Conservation (phyloP, 345 rosid genomes). For the Eucalyptus marginata region DNA sequence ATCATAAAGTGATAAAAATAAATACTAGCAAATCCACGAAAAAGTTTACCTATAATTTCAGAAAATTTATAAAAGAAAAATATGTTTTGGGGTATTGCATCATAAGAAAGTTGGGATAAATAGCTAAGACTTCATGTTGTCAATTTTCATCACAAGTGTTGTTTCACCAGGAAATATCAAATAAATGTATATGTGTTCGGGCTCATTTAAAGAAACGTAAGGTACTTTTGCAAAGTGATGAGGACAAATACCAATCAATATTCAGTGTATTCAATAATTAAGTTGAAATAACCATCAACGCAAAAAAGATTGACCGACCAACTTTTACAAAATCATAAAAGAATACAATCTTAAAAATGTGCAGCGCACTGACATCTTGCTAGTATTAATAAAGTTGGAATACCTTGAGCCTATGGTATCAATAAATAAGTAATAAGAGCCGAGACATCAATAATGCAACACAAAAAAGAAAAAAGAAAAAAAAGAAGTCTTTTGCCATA, state of each 20-base stretch:
- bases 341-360: neutral
- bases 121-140: neutral
- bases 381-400: neutral
- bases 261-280: neutral
- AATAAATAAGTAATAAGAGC: neutral
- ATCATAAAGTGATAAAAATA: neutral
- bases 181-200: neutral
- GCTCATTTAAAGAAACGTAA: neutral
- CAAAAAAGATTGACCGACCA: neutral
- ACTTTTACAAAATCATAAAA: too few species aligned
- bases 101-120: neutral
- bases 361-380: neutral
- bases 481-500: neutral
- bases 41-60: neutral
- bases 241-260: neutral
- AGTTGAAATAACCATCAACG: neutral
- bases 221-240: neutral
- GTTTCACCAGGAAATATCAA: too few species aligned
- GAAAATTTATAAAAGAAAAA: too few species aligned
- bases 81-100: neutral
- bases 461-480: too few species aligned
- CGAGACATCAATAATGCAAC: neutral
- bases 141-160: neutral
- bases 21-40: neutral
- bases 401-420: neutral